phyloP scores from a whole-genome alignment of 2,329 filamentous ascomycete species.

The Aspergillus persii region DNA sequence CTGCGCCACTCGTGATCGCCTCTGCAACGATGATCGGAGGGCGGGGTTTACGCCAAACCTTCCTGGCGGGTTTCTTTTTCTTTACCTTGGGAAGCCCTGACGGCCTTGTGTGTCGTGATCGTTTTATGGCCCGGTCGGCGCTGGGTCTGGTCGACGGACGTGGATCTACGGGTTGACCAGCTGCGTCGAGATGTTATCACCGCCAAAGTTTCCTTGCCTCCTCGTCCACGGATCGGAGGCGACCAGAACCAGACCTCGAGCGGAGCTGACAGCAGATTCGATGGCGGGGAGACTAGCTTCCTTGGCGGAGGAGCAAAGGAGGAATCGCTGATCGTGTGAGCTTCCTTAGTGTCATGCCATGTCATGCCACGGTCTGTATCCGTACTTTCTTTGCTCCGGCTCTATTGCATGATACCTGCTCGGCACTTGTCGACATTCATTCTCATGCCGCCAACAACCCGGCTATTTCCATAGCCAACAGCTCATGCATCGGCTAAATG shows the following conservation, averaged over 20 bases:
- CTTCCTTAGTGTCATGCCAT: slow-evolving; percentile 5
- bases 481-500: slow-evolving; percentile 1
- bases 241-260: background rate
- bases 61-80: background rate
- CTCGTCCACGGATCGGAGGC: background rate
- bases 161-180: background rate
- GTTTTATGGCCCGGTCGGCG: background rate
- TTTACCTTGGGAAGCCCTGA: background rate
- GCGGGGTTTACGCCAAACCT: background rate
- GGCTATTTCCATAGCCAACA: background rate
- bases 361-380: slow-evolving; percentile 3
- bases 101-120: background rate
- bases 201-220: no score
- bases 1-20: background rate
- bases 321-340: background rate
- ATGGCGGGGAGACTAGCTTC: background rate
- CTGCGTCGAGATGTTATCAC: background rate
- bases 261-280: no score
- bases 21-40: background rate
- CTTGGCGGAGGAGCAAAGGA: background rate
- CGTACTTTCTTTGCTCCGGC: background rate
- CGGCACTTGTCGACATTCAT: background rate
- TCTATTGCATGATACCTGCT: background rate
- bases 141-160: background rate
- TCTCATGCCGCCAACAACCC: background rate